Evolutionary conservation across 2,329 filamentous ascomycete species (phyloP).

Genomic region (Fusarium sp.): DNA sequence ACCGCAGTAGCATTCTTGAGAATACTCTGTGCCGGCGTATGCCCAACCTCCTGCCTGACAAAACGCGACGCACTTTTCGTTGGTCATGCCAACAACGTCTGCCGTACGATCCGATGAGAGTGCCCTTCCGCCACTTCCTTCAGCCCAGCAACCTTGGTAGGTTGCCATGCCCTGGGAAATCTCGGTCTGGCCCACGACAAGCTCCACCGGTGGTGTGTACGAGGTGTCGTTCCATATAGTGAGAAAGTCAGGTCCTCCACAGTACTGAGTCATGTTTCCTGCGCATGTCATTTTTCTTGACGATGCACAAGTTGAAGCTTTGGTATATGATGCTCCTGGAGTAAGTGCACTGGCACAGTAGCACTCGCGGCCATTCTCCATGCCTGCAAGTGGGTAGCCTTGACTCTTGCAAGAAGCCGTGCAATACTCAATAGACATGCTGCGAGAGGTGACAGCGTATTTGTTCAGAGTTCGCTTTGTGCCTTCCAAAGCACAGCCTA

Average conservation of each 20-base stretch:
- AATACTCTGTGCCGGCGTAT: conserved; percentile 55
- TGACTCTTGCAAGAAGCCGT: conserved; percentile 38
- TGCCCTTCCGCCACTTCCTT: conserved; percentile 28
- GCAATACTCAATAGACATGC: conserved; percentile 42
- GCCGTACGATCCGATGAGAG: conserved; percentile 33
- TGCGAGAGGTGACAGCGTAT: conserved; percentile 22
- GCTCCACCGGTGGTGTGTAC: conserved; percentile 27
- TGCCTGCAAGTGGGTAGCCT: conserved; percentile 39
- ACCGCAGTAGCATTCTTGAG: conserved; percentile 52
- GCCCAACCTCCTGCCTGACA: conserved; percentile 48
- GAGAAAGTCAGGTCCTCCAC: conserved; percentile 36
- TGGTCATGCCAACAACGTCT: conserved; percentile 42
- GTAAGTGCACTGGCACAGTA: conserved; percentile 37
- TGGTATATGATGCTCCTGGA: conserved; percentile 35
- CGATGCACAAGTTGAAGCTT: conserved; percentile 26
- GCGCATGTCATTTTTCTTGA: conserved; percentile 38
- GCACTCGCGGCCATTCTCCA: conserved; percentile 41
- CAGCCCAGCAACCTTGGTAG: conserved; percentile 39
- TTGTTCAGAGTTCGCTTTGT: conserved; percentile 33
- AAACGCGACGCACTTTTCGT: conserved; percentile 47
- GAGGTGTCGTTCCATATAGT: conserved; percentile 44
- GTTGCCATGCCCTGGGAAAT: conserved; percentile 36
- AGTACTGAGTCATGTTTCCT: conserved; percentile 42
- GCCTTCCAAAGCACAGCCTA: conserved; percentile 39
- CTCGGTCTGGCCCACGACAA: conserved; percentile 34